Evolutionary conservation across 176 grass and related monocot species (phyloP).

Genomic region (Rhynchospora pubera): DNA sequence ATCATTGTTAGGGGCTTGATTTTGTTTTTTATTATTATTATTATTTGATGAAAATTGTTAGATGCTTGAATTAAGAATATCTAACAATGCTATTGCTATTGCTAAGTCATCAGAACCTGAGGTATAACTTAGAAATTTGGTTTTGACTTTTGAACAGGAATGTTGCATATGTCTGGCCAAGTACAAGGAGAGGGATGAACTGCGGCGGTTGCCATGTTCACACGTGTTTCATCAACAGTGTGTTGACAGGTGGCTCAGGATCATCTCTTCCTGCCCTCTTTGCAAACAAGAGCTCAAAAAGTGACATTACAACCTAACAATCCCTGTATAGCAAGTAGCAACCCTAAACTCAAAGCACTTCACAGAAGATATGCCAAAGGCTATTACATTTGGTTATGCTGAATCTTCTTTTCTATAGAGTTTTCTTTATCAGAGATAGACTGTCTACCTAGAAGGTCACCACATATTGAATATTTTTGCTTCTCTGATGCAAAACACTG

Average conservation of each 20-base stretch:
- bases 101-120: background rate
- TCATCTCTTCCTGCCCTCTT: conserved; percentile 94
- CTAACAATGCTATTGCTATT: conserved; percentile 25
- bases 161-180: conserved; percentile 93
- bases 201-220: conserved; percentile 83
- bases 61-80: conserved; percentile 12
- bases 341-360: background rate
- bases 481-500: background rate
- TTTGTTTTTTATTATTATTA: too few relatives aligned
- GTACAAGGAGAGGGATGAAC: conserved; percentile 77
- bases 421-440: background rate
- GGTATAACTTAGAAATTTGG: background rate
- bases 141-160: conserved; percentile 35
- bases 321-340: background rate
- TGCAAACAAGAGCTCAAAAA: conserved; percentile 86
- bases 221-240: conserved; percentile 89
- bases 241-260: conserved; percentile 91
- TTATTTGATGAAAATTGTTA: too few relatives aligned
- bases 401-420: background rate
- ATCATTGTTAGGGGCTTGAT: conserved; percentile 10
- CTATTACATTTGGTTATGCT: background rate
- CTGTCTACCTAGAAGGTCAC: too few relatives aligned
- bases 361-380: background rate
- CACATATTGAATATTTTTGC: background rate
- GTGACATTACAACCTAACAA: background rate